Conservation (phyloP, 148 eudicot genomes). For the Tetragonia tetragonoides region DNA sequence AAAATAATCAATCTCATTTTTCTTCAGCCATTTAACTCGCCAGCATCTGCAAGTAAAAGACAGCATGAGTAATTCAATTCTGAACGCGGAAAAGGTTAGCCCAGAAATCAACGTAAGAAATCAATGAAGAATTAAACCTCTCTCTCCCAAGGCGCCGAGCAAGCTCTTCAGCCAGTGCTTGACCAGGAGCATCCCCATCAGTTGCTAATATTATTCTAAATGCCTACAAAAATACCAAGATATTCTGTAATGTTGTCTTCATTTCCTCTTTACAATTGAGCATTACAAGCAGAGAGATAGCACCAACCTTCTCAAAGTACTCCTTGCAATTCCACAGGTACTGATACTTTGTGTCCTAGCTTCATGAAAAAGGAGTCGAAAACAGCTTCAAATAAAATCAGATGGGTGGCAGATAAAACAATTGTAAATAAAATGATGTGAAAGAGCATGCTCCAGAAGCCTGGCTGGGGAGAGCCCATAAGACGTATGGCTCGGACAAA, state of each 20-base stretch:
- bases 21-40: conserved; percentile 93
- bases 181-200: conserved; percentile 88
- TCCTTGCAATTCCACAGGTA: conserved; percentile 87
- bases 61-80: not conserved
- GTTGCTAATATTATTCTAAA: conserved; percentile 95
- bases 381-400: conserved; percentile 7
- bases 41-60: conserved; percentile 63
- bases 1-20: conserved; percentile 45
- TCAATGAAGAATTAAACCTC: conserved; percentile 41
- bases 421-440: not conserved
- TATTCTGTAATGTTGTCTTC: not conserved
- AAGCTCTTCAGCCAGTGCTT: conserved; percentile 96
- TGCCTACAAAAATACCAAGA: conserved; percentile 46
- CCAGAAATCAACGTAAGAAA: not conserved
- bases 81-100: conserved; percentile 8
- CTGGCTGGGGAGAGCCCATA: not conserved
- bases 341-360: conserved; percentile 83
- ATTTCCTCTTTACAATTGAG: not conserved
- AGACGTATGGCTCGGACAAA: not conserved
- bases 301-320: conserved; percentile 69
- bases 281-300: not conserved
- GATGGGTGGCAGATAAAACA: not conserved
- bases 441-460: conserved; percentile 1
- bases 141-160: conserved; percentile 96
- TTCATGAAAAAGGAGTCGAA: conserved; percentile 34